A percentile compares a stretch with the other conserved stretches of the same genome.
Conservation (phyloP, 306 rosid genomes). For the Corylus americana region DNA sequence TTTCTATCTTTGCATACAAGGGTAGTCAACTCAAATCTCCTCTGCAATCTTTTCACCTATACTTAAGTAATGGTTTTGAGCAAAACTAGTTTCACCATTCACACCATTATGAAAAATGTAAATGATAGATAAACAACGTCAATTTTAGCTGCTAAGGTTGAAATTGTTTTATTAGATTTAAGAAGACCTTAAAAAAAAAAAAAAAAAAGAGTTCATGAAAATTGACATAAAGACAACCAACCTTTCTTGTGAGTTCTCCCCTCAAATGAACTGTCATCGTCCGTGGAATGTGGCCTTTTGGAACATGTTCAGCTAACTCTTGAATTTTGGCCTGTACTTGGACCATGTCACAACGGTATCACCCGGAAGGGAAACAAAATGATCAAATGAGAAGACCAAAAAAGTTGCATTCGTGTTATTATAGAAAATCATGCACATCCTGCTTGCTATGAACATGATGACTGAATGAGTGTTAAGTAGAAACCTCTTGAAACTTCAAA, state of each 20-base stretch:
- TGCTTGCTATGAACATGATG: constrained; percentile 6
- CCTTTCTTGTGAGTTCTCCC: constrained; percentile 99
- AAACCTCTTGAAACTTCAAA: constrained; percentile 96
- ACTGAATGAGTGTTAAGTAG: constrained; percentile 16
- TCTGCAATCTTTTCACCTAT: neutral
- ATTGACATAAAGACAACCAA: constrained; percentile 33
- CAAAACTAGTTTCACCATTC: neutral
- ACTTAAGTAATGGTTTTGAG: neutral
- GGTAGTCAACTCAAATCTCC: neutral
- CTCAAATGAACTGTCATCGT: constrained; percentile 94
- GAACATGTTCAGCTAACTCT: constrained; percentile 96
- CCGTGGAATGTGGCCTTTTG: constrained; percentile 97
- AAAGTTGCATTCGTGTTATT: constrained; percentile 11
- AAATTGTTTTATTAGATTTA: neutral
- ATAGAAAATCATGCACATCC: constrained; percentile 4
- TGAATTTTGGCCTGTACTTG: constrained; percentile 91
- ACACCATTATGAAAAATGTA: neutral
- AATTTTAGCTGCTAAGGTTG: neutral
- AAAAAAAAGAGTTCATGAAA: constrained; percentile 14
- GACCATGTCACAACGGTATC: constrained; percentile 24
- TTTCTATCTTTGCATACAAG: neutral
- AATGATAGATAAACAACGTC: neutral
- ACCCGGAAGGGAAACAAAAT: constrained; percentile 9
- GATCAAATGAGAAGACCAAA: constrained; percentile 9
- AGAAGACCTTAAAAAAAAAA: neutral